A percentile compares a stretch with the other conserved stretches of the same genome.
phyloP scores from a whole-genome alignment of 2,329 filamentous ascomycete genomes.

The Penicillium sp. region DNA sequence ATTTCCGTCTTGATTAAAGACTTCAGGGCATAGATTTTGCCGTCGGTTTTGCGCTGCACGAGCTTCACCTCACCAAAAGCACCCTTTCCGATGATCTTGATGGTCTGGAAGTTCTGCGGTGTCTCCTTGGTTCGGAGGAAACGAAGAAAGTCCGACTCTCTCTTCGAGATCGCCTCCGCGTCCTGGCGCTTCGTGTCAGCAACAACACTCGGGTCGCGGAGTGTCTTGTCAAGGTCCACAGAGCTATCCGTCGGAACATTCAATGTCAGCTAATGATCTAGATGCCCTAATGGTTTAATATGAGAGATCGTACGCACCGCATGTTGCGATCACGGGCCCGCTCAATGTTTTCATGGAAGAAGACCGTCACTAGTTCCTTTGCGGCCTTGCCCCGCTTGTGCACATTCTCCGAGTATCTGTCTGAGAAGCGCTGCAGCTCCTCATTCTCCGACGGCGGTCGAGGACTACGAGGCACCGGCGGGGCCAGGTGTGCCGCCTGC shows the following conservation, averaged over 20 bases:
- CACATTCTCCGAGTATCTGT: slow-evolving; percentile 86
- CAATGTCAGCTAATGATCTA: background rate
- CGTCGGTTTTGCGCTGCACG: slow-evolving; percentile 93
- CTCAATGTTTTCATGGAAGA: slow-evolving; percentile 99
- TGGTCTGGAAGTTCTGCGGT: slow-evolving; percentile 90
- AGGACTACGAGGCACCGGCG: slow-evolving; percentile 65
- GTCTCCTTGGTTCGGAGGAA: slow-evolving; percentile 93
- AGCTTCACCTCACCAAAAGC: slow-evolving; percentile 98
- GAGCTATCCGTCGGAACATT: slow-evolving; percentile 61
- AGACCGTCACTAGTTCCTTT: slow-evolving; percentile 70
- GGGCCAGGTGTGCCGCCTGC: slow-evolving; percentile 70
- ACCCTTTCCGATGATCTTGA: slow-evolving; percentile 99
- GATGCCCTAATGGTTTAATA: too few species aligned
- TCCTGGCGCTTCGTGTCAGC: slow-evolving; percentile 80
- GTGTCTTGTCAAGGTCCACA: slow-evolving; percentile 85
- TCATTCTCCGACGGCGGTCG: slow-evolving; percentile 63
- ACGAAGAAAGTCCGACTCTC: slow-evolving; percentile 89
- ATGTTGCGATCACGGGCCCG: slow-evolving; percentile 92
- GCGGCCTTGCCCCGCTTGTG: slow-evolving; percentile 72
- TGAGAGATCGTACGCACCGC: slow-evolving; percentile 62
- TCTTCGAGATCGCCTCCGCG: slow-evolving; percentile 80
- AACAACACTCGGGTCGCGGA: slow-evolving; percentile 75
- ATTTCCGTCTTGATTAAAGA: slow-evolving; percentile 98
- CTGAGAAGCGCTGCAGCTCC: slow-evolving; percentile 78
- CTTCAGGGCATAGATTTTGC: slow-evolving; percentile 98